These are phyloP conservation scores for Echinosophora koreensis DNA, from an alignment of 306 rosid species.

Conservation along the genomic window DNA sequence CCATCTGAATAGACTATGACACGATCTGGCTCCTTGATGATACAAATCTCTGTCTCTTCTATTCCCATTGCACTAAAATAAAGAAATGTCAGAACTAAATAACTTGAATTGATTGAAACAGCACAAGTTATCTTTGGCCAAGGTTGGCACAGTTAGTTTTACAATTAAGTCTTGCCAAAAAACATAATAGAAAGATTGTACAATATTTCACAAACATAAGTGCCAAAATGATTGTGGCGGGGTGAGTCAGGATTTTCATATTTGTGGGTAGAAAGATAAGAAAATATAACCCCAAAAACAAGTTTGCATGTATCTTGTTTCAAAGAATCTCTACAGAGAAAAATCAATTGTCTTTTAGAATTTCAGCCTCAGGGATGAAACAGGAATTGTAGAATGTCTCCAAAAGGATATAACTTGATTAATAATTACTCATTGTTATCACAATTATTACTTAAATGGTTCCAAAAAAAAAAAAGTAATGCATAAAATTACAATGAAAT, in stretches of 20 bases:
- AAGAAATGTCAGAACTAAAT: conserved; percentile 40
- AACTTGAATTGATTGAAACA: conserved; percentile 31
- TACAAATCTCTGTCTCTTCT: conserved; percentile 83
- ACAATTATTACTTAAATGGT: background rate
- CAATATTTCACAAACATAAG: conserved; percentile 14
- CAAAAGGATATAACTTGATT: background rate
- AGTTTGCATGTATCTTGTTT: background rate
- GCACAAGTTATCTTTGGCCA: conserved; percentile 17
- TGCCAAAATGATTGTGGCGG: background rate
- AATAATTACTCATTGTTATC: background rate
- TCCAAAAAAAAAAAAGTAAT: too few relatives aligned
- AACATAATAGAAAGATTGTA: conserved; percentile 21
- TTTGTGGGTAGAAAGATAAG: background rate
- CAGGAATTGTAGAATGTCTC: background rate
- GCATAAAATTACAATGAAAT: too few relatives aligned
- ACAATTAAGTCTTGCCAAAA: conserved; percentile 1
- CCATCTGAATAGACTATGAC: conserved; percentile 71
- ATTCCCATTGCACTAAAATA: conserved; percentile 73
- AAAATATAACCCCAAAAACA: background rate
- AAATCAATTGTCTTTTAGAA: background rate
- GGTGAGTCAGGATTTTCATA: background rate
- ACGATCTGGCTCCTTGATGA: conserved; percentile 87
- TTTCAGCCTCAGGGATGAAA: conserved; percentile 5
- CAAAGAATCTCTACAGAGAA: conserved; percentile 1
- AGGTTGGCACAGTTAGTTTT: conserved; percentile 14